Evolutionary conservation across 345 rosid genomes (phyloP).

Genomic region (Fremontodendron californicum): DNA sequence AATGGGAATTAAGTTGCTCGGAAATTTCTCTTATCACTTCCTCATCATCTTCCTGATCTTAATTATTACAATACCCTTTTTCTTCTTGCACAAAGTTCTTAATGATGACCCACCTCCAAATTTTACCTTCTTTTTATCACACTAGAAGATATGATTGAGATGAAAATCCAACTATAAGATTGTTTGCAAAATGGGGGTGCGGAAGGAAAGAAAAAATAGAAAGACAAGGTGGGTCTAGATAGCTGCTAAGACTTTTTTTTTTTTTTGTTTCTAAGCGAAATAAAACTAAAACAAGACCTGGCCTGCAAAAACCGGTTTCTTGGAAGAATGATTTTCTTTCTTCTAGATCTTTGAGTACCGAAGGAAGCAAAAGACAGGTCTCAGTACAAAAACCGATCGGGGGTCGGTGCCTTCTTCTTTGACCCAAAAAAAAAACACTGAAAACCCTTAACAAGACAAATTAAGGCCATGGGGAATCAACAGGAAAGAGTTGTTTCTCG

Average conservation of each 20-base stretch:
- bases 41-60: conserved; percentile 32
- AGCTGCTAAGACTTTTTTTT: not conserved
- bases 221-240: conserved; percentile 6
- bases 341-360: conserved; percentile 31
- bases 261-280: not conserved
- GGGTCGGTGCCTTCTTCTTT: conserved; percentile 44
- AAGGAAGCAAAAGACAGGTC: conserved; percentile 8
- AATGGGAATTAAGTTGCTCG: conserved; percentile 23
- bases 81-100: conserved; percentile 39
- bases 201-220: too few relatives aligned
- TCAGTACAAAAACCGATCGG: conserved; percentile 16
- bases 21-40: not conserved
- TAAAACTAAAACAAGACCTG: conserved; percentile 11
- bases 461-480: conserved; percentile 14
- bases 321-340: not conserved
- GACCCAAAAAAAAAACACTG: conserved; percentile 15
- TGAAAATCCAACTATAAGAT: conserved; percentile 29
- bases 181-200: not conserved
- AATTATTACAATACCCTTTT: conserved; percentile 23
- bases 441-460: conserved; percentile 40
- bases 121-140: conserved; percentile 5
- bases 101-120: conserved; percentile 27
- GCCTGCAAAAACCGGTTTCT: conserved; percentile 23
- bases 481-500: conserved; percentile 18
- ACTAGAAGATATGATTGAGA: conserved; percentile 22